Base-by-base conservation (phyloP, 2,329 filamentous ascomycete species). In the Botrytis tulipae region DNA sequence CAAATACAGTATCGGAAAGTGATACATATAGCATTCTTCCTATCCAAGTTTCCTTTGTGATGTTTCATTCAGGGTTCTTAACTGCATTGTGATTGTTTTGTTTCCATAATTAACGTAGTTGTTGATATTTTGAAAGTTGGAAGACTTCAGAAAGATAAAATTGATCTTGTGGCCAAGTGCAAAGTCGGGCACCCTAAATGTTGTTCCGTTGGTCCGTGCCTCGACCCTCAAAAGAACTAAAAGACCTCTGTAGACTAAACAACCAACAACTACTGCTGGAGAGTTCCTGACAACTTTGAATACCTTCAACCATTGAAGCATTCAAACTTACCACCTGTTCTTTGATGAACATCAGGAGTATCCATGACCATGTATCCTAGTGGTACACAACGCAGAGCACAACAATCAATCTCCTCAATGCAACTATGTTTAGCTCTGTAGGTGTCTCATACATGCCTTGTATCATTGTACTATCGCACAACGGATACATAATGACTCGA, bases 131-230 rank as follows among this genome's bases (percentile, higher is more conserved):
- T 29, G 16, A n/a, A 7, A 29, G n/a, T 57, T 29, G 14, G 16
- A 29, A 57, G 51, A 57, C 51, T 1, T 29, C 14, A 57, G 14
- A 57, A 18, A n/a, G 48, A 51, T 5, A n/a, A n/a, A 51, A n/a
- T 51, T 57, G 51, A 29, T 57, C 51, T 29, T 29, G 3, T 29
- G 14, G 51, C n/a, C 25, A 57, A 57, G 14, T n/a, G 51, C 14
- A 57, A 32, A 7, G 48, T 54, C 51, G 14, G 37, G 60, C 60
- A 44, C 61, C 9, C 25, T 29, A 22, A 14, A 65, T 32, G 62
- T 20, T 65, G 29, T 66, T 44, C 62, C 62, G 44, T n/a, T 48
- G 62, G 62, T 48, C 62, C 37, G 62, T 48, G 62, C 62, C 22
- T 48, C 42, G 48, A 54, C 10, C 48, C n/a, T 6, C 48, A 29